Conservation (phyloP, 129 eudicot genomes). For the Flaveria ramosissima region DNA sequence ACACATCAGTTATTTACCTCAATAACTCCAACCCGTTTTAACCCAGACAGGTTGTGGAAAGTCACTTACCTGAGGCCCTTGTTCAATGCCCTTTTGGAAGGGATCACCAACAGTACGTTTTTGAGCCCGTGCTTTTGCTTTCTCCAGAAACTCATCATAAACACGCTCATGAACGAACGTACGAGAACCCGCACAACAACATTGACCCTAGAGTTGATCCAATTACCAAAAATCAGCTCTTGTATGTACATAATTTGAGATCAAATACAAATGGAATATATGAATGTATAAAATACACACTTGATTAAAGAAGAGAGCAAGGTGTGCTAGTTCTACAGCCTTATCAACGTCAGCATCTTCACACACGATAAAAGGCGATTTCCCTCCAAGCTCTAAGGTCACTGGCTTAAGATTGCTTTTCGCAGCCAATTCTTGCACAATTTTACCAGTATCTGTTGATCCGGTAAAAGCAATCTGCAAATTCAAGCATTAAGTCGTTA, state of each 20-base stretch:
- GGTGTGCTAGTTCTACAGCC: slow-evolving; percentile 79
- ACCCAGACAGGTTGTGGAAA: not conserved
- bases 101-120: slow-evolving; percentile 88
- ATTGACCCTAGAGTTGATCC: slow-evolving; percentile 63
- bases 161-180: slow-evolving; percentile 79
- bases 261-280: not conserved
- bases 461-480: slow-evolving; percentile 66
- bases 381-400: slow-evolving; percentile 81
- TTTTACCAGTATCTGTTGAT: slow-evolving; percentile 60
- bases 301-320: slow-evolving; percentile 86
- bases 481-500: slow-evolving; percentile 1
- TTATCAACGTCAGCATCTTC: slow-evolving; percentile 78
- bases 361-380: slow-evolving; percentile 84
- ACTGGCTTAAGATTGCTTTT: slow-evolving; percentile 61
- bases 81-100: slow-evolving; percentile 75
- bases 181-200: slow-evolving; percentile 92
- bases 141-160: slow-evolving; percentile 79
- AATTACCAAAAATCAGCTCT: not conserved
- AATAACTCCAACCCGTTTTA: not conserved
- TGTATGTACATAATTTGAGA: not conserved
- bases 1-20: not conserved
- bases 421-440: slow-evolving; percentile 58
- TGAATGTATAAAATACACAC: slow-evolving; percentile 27
- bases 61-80: slow-evolving; percentile 81
- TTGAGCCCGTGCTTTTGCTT: slow-evolving; percentile 76